Evolutionary conservation across 139 green algal genomes (phyloP), one percentile per base, ranked within the genome.

Genomic region (Medakamo hakoo): DNA sequence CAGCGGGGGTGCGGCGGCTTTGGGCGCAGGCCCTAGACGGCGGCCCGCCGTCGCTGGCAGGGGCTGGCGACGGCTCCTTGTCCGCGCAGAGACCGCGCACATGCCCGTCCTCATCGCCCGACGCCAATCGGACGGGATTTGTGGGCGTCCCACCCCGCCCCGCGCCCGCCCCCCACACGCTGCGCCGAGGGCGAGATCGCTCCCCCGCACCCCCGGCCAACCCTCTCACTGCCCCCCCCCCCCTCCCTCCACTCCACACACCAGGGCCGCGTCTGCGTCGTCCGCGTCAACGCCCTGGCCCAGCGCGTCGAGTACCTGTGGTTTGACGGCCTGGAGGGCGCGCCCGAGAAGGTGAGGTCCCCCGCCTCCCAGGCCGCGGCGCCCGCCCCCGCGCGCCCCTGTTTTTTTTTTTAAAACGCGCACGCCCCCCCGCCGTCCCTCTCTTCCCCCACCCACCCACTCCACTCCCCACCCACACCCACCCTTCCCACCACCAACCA

Each of bases 291-390:
- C 29, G 79, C 79, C 24, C 21, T 67, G 5, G 78, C 71, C 24
- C 79, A 85, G 71, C 78, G 72, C 60, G 72, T 67, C 31, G 79
- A 85, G 72, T 90, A 90, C 76, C 76, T 91, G 67, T 92, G 82
- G 80, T 74, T 63, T n/a, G 85, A 93, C 69, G 85, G 85, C 57
- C 59, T 73, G 52, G 85, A 93, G 67, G 78, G 78, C 30, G 24
- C 56, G 30, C 25, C 52, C 30, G 23, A 27, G 3, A 76, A 76
- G 64, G 70, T 65, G 55, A 49, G n/a, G n/a, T n/a, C n/a, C n/a
- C n/a, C n/a, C n/a, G n/a, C n/a, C n/a, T n/a, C n/a, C n/a, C n/a
- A n/a, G n/a, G n/a, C n/a, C n/a, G n/a, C n/a, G n/a, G n/a, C n/a
- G n/a, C n/a, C n/a, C n/a, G n/a, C n/a, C n/a, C n/a, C n/a, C n/a